Evolutionary conservation across 352 stramenopile species (phyloP).

Genomic region (Phytophthora citrophthora): DNA sequence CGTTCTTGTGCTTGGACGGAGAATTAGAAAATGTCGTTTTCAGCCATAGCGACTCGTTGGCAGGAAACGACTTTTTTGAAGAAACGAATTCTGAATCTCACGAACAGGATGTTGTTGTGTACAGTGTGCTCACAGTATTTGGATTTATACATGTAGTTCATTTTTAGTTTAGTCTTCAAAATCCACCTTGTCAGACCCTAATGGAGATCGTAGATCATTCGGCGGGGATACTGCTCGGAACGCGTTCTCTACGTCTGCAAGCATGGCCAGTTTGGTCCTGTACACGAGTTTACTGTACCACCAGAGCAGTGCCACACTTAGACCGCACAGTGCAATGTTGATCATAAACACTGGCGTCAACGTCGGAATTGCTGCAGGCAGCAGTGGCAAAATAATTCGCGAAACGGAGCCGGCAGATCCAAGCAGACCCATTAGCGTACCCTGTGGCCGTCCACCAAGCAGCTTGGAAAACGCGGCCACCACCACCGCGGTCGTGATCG

Average conservation of each 20-base stretch:
- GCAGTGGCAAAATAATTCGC: conserved; percentile 75
- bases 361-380: conserved; percentile 70
- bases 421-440: conserved; percentile 81
- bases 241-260: conserved; percentile 50
- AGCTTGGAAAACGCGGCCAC: conserved; percentile 82
- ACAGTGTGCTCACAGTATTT: too few species aligned
- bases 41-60: neutral
- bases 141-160: conserved; percentile 1
- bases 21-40: conserved; percentile 6
- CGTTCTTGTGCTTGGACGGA: neutral
- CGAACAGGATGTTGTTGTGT: too few species aligned
- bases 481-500: conserved; percentile 78
- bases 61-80: conserved; percentile 2
- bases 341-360: conserved; percentile 81
- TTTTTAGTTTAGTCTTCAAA: conserved; percentile 36
- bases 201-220: conserved; percentile 46
- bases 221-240: conserved; percentile 34
- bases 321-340: conserved; percentile 62
- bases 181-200: conserved; percentile 50
- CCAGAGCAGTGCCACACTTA: conserved; percentile 63
- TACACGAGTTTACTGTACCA: conserved; percentile 78
- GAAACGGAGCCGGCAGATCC: conserved; percentile 76
- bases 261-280: conserved; percentile 52
- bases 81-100: conserved; percentile 19
- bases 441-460: conserved; percentile 74